Base-by-base conservation (phyloP, 768 basidiomycete genomes). In the Russula dissimulans region DNA sequence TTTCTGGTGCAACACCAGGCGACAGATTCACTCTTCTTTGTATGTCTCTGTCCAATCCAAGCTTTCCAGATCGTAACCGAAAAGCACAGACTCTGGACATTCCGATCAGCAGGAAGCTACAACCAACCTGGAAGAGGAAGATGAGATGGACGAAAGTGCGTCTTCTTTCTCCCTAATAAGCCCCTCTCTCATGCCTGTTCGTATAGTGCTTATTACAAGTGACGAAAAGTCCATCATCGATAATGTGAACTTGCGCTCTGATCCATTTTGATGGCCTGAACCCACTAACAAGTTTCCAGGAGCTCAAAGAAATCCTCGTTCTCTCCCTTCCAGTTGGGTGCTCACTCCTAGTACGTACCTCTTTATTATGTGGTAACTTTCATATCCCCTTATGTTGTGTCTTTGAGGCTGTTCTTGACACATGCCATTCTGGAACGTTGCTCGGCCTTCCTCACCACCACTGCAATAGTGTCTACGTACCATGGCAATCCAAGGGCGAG, bases 21-120 rank as follows among this genome's bases (percentile, higher is more conserved):
- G 70, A 71, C 36, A 59, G 17, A n/a, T 60, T 69, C 22, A 63
- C 58, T 18, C 69, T 71, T 45, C 56, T 70, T 18, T 71, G 71
- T 71, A 43, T 26, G 68, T 55, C 12, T 12, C 31, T 36, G 1
- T 18, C n/a, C 26, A 44, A 34, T 31, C 26, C 11, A 26, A 26
- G 12, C 22, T 29, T 38, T 3, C 42, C 15, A n/a, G 9, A 9
- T 10, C 18, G 36, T 44, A 8, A 56, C 7, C 5, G 14, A 15
- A 17, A 15, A 14, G 7, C 18, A 22, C 32, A 70, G 69, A 61
- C 26, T 64, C 67, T 3, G 69, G 69, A 8, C 68, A 70, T 57
- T 67, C 68, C 3, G 65, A 60, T 15, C 69, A 69, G 49, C 49
- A 9, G 42, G 6, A 57, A 1, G 56, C 58, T 36, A 5, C 5